Evolutionary conservation across 106 monocot species (phyloP).

Genomic region (Apostasia shenzhenica): DNA sequence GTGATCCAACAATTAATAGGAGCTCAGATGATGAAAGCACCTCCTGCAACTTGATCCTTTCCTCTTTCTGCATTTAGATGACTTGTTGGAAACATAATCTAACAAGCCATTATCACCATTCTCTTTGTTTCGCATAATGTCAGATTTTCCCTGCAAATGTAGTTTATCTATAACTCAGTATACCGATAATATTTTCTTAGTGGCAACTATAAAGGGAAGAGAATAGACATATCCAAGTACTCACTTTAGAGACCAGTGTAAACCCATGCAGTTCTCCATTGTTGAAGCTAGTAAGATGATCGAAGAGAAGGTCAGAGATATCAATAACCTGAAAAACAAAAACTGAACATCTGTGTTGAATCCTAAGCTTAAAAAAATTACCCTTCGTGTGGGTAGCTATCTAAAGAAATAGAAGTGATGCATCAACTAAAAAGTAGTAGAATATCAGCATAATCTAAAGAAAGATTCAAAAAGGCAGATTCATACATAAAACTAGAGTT

Average conservation of each 20-base stretch:
- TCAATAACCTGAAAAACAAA: slow-evolving; percentile 54
- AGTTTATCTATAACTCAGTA: background rate
- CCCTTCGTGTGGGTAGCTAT: background rate
- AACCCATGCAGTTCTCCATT: slow-evolving; percentile 23
- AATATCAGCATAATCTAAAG: too few species aligned
- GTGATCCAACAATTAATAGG: background rate
- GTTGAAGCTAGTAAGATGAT: slow-evolving; percentile 38
- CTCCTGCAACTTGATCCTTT: slow-evolving; percentile 10
- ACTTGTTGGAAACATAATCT: slow-evolving; percentile 15
- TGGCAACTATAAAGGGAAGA: too few species aligned
- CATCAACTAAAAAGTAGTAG: too few species aligned
- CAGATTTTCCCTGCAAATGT: slow-evolving; percentile 5
- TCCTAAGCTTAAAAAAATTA: background rate
- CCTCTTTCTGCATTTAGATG: slow-evolving; percentile 15
- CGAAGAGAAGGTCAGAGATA: slow-evolving; percentile 52
- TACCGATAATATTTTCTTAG: too few species aligned
- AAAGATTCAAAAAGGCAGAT: too few species aligned
- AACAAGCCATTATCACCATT: background rate
- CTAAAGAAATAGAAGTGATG: too few species aligned
- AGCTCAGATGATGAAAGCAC: background rate
- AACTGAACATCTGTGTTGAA: background rate
- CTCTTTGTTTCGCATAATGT: background rate
- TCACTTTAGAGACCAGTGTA: slow-evolving; percentile 12
- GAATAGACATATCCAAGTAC: background rate
- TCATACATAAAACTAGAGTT: too few species aligned